Conservation (phyloP, 2,329 filamentous ascomycete species). For the Colletotrichum limetticola region DNA sequence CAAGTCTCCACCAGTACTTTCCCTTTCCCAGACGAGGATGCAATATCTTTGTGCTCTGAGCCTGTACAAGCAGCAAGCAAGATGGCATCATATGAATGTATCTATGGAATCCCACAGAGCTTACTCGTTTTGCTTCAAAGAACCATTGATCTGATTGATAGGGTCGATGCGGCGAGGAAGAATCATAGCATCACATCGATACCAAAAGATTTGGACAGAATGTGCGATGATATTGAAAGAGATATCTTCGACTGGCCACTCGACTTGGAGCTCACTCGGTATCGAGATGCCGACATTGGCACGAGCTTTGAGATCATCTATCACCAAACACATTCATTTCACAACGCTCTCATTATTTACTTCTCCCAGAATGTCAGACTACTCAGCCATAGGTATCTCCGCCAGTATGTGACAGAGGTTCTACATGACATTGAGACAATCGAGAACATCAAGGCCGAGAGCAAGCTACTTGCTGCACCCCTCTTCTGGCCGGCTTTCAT, state of each 20-base stretch:
- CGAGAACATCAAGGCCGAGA: slow-evolving; percentile 38
- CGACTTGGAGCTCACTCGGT: neutral
- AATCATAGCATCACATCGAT: neutral
- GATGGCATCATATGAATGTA: slow-evolving; percentile 32
- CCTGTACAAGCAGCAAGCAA: neutral
- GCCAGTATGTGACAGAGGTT: slow-evolving; percentile 35
- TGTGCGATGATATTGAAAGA: slow-evolving; percentile 22
- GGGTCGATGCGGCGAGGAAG: neutral
- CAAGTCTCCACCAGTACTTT: neutral
- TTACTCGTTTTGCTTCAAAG: slow-evolving; percentile 26
- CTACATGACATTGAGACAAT: slow-evolving; percentile 38
- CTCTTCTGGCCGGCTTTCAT: slow-evolving; percentile 41
- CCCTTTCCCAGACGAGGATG: no score
- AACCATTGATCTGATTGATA: slow-evolving; percentile 21
- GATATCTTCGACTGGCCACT: slow-evolving; percentile 33
- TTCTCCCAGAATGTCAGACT: slow-evolving; percentile 38
- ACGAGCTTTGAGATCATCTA: slow-evolving; percentile 29
- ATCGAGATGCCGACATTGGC: neutral
- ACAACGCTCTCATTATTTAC: slow-evolving; percentile 42
- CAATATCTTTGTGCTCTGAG: neutral
- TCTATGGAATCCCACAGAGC: slow-evolving; percentile 36
- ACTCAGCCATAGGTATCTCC: slow-evolving; percentile 35
- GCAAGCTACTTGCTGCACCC: slow-evolving; percentile 36
- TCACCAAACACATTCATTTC: slow-evolving; percentile 36
- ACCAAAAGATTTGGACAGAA: neutral